Base-by-base conservation (phyloP, 805 yeast species). In the Candida silvicultrix region DNA sequence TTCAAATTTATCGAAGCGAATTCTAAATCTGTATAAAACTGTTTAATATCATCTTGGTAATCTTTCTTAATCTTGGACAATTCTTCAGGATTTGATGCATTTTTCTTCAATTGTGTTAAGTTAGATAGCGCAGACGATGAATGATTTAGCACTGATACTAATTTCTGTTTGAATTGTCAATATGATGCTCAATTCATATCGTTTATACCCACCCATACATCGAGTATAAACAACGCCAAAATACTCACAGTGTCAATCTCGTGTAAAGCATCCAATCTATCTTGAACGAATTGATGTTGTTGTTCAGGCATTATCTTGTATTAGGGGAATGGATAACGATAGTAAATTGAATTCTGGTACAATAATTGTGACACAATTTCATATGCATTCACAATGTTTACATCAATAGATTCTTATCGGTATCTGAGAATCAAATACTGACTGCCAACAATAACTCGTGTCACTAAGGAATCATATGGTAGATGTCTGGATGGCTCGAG, bases 1-100 rank as follows among this genome's bases (percentile, higher is more conserved):
- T 89, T 69, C 31, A 86, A 62, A 40, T 71, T 71, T 15, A 77
- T 73, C 2, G 89, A 80, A 5, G 85, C 73, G 31, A 65, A 70
- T 56, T 85, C 80, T 3, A 86, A 62, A 40, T 76, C 73, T 9
- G 62, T 63, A 57, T 81, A 81, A 46, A 83, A 81, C 16, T 64
- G 54, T 31, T 68, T 63, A 3, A 80, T 68, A 29, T 77, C 74
- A 0, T 52, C 45, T 23, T 70, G 57, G 49, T 83, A 78, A 29
- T 65, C 63, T 5, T 65, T 58, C 47, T 71, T 68, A 15, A 64
- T 53, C 20, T 55, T 45, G 2, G 57, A 60, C 18, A 51, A 43
- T 49, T 64, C 43, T 2, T 54, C 48, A 5, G 43, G 29, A 45
- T 59, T 45, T 21, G 56, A 45, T 16, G 58, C 54, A 39, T 52